phyloP scores from a whole-genome alignment of 2,329 filamentous ascomycete genomes.

The Albifimbria verrucaria region DNA sequence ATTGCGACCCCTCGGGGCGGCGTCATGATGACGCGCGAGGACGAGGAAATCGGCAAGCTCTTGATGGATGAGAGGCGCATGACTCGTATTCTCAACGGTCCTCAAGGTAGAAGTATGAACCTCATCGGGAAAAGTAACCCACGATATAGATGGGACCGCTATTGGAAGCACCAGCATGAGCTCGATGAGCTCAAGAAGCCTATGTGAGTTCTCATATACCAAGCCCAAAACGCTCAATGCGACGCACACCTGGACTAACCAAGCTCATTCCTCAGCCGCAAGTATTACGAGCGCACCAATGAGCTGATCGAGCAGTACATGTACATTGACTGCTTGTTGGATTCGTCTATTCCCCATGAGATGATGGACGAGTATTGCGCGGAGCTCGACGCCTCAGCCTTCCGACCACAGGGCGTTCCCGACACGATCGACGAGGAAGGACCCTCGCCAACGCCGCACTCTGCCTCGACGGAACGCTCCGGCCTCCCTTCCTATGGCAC shows the following conservation, averaged over 20 bases:
- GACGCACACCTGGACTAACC: constrained; percentile 4
- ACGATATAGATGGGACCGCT: constrained; percentile 79
- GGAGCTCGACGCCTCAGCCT: constrained; percentile 53
- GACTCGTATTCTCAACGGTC: constrained; percentile 58
- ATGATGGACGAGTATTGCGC: constrained; percentile 83
- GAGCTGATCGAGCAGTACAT: constrained; percentile 86
- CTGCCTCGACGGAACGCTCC: constrained; percentile 14
- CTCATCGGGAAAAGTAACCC: constrained; percentile 88
- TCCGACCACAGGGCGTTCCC: constrained; percentile 59
- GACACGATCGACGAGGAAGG: constrained; percentile 72
- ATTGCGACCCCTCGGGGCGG: constrained; percentile 12
- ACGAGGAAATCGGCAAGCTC: constrained; percentile 43
- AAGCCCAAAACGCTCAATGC: background rate
- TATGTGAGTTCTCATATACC: constrained; percentile 49
- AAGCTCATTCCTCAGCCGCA: constrained; percentile 45
- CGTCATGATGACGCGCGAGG: constrained; percentile 22
- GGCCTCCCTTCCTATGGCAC: constrained; percentile 26
- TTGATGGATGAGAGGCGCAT: constrained; percentile 56
- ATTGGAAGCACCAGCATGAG: constrained; percentile 79
- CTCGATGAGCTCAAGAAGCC: constrained; percentile 67
- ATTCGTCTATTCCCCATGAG: constrained; percentile 88
- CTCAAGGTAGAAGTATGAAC: constrained; percentile 76
- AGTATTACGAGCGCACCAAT: constrained; percentile 90
- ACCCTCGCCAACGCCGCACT: constrained; percentile 25
- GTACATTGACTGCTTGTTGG: constrained; percentile 86